Base-by-base conservation (phyloP, 2,329 filamentous ascomycete genomes). In the Talaromyces sp. region DNA sequence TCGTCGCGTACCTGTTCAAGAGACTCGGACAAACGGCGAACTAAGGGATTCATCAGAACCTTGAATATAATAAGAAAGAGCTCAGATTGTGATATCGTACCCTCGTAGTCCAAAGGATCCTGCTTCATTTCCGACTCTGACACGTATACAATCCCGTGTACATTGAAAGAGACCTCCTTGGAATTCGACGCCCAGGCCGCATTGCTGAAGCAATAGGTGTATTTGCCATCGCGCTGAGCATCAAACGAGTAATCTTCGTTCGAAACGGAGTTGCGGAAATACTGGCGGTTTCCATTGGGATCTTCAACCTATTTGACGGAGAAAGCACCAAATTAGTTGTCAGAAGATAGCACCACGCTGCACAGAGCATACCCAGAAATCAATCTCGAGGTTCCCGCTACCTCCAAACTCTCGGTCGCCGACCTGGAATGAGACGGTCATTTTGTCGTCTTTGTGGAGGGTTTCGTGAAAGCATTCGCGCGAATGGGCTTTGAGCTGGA, bases 161-260 rank as follows among this genome's bases (percentile, higher is more conserved):
- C 94, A 76, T 99, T 99, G 86, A 99, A 99, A 60, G 91, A 96
- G 58, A 99, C 93, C 77, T 99, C 94, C 80, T 99, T 99, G 74
- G 87, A 95, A 76, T 91, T 91, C 61, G 92, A 92, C 61, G 91
- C 90, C 92, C 93, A 99, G 76, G 94, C 89, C 82, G 97, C 93
- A 79, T 99, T 99, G 79, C 94, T 95, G 81, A 99, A 99, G 86
- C 94, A 99, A 86, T 99, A 99, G 61, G 85, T 81, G 80, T 90
- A 97, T 79, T 90, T 92, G 66, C 94, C 94, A 75, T 99, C 92
- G 72, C 87, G 79, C 68, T 83, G 81, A 56, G 94, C 92, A 43
- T 87, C 89, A 79, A 99, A 97, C 61, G 90, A 90, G 80, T 95
- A 91, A 77, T 97, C 93, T 73, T 94, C 94, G 69, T 90, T 92